Conservation (phyloP, 345 rosid genomes). For the Corchorus capsularis region DNA sequence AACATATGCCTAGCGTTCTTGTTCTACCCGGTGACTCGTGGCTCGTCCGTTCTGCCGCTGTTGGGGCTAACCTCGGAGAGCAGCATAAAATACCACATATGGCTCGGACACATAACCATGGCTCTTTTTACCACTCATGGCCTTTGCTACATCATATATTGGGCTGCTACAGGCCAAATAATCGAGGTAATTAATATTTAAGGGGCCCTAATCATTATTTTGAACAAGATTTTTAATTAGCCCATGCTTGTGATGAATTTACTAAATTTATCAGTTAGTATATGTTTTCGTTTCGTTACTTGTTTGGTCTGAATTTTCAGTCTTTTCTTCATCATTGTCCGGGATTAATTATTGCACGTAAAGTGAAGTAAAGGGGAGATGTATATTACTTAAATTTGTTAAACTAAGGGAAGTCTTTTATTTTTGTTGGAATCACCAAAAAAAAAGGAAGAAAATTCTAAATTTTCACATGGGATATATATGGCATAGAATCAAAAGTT, state of each 20-base stretch:
- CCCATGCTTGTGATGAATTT: too few species aligned
- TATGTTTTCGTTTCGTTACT: too few species aligned
- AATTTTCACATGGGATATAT: background rate
- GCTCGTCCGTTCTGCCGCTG: slow-evolving; percentile 65
- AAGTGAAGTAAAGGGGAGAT: too few species aligned
- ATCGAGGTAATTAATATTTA: slow-evolving; percentile 46
- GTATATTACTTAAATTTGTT: too few species aligned
- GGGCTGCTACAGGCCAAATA: slow-evolving; percentile 39
- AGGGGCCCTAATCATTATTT: too few species aligned
- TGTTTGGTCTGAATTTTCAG: too few species aligned
- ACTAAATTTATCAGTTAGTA: too few species aligned
- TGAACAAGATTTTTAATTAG: too few species aligned
- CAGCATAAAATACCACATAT: slow-evolving; percentile 88
- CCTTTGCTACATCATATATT: slow-evolving; percentile 46
- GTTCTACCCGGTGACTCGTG: slow-evolving; percentile 84
- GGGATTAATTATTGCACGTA: too few species aligned
- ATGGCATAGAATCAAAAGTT: background rate
- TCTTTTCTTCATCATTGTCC: too few species aligned
- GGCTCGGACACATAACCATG: slow-evolving; percentile 85
- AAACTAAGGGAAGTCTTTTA: too few species aligned
- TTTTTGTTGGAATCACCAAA: too few species aligned
- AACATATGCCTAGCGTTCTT: slow-evolving; percentile 63
- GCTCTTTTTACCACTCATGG: slow-evolving; percentile 67
- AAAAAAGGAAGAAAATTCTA: background rate
- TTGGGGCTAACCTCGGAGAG: slow-evolving; percentile 78